Conservation (phyloP, 441 rosid genomes). For the Adansonia gregorii region DNA sequence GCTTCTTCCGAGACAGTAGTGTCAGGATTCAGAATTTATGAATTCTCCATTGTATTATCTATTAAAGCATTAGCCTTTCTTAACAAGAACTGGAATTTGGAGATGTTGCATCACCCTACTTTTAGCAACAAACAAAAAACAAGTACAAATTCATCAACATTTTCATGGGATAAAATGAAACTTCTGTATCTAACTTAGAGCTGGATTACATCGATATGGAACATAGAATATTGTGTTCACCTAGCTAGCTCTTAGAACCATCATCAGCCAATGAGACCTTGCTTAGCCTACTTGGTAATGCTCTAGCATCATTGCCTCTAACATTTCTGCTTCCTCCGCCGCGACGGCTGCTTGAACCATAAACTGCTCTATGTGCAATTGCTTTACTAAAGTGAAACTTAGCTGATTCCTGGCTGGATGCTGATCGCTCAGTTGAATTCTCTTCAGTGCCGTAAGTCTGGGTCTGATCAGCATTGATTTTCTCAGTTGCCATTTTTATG, state of each 20-base stretch:
- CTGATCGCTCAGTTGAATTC: slow-evolving; percentile 20
- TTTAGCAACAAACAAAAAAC: neutral
- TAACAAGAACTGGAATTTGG: neutral
- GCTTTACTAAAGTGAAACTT: slow-evolving; percentile 51
- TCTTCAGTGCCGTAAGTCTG: slow-evolving; percentile 26
- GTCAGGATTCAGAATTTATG: neutral
- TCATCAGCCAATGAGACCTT: slow-evolving; percentile 49
- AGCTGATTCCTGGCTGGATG: slow-evolving; percentile 20
- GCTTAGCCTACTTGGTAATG: slow-evolving; percentile 59
- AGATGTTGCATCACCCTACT: neutral
- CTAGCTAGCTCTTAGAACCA: slow-evolving; percentile 5
- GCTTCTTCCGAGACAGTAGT: neutral
- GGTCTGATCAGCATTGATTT: slow-evolving; percentile 31
- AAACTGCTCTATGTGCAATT: slow-evolving; percentile 58
- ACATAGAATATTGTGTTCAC: neutral
- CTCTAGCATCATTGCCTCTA: slow-evolving; percentile 36
- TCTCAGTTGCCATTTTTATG: slow-evolving; percentile 46
- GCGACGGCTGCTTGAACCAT: slow-evolving; percentile 44
- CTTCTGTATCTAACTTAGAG: slow-evolving; percentile 1
- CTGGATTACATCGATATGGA: neutral
- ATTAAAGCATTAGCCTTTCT: neutral
- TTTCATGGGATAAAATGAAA: neutral
- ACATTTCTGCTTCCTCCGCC: slow-evolving; percentile 40
- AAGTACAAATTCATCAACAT: neutral
- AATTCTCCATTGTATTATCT: neutral